A percentile compares a stretch with the other conserved stretches of the same genome.
phyloP scores from a whole-genome alignment of 2,329 filamentous ascomycete species.

The Colletotrichum tropicale region DNA sequence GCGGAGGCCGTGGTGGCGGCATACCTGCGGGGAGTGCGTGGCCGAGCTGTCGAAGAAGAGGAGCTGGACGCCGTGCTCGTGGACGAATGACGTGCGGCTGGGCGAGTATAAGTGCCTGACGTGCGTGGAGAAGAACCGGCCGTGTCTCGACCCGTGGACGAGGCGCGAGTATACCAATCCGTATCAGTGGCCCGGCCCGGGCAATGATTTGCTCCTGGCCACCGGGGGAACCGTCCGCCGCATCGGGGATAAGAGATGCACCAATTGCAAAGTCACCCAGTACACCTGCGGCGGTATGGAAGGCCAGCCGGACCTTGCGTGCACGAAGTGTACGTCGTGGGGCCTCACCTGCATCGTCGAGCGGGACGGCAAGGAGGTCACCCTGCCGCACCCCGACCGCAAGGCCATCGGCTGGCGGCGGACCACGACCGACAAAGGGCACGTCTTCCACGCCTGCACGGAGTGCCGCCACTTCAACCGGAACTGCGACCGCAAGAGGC shows the following conservation, averaged over 20 bases:
- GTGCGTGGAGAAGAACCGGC: constrained; percentile 20
- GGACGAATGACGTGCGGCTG: constrained; percentile 8
- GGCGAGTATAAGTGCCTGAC: constrained; percentile 10
- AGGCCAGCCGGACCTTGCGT: not conserved
- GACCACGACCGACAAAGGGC: not conserved
- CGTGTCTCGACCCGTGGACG: constrained; percentile 25
- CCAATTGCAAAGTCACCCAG: not conserved
- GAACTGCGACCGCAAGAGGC: constrained; percentile 39
- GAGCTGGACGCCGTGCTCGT: not conserved
- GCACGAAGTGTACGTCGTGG: constrained; percentile 11
- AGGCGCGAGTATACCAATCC: constrained; percentile 1
- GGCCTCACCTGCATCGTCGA: constrained; percentile 14
- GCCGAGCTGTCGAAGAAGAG: not conserved
- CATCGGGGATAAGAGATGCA: not conserved
- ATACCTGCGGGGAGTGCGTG: constrained; percentile 19
- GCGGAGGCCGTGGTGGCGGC: constrained; percentile 22
- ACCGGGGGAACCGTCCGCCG: not conserved
- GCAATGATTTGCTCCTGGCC: not conserved
- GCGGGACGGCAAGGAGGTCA: not conserved
- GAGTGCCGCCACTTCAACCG: not conserved
- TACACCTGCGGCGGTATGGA: constrained; percentile 1
- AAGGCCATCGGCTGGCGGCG: constrained; percentile 9
- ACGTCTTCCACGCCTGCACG: not conserved
- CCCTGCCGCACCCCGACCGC: not conserved
- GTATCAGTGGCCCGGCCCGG: not conserved